Percentiles rank a stretch among this genome's conserved stretches.
These are phyloP conservation scores for Pachyrhizus erosus DNA, from an alignment of 306 rosid genomes.

Conservation along the genomic window DNA sequence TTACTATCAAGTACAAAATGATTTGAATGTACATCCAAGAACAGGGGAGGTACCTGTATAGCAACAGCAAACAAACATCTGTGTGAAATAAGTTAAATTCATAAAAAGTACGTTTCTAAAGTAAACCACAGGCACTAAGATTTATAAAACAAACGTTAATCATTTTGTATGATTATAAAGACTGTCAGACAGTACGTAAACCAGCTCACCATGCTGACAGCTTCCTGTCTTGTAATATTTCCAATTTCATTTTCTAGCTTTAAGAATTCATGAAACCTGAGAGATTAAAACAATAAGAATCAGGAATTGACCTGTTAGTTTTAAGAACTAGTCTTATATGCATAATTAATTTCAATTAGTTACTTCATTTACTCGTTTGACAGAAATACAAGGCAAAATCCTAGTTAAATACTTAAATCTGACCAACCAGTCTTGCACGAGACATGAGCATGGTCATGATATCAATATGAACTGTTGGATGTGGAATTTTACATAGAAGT, in stretches of 20 bases:
- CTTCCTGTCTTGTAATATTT: constrained; percentile 97
- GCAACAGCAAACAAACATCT: constrained; percentile 37
- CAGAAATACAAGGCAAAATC: constrained; percentile 7
- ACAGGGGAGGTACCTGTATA: constrained; percentile 87
- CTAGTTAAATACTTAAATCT: neutral
- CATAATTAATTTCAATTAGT: constrained; percentile 7
- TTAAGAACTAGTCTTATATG: neutral
- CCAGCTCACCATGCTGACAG: constrained; percentile 96
- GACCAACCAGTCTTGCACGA: constrained; percentile 16
- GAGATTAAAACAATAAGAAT: constrained; percentile 43
- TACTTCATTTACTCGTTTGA: neutral
- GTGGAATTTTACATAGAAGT: no score
- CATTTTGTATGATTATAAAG: constrained; percentile 1
- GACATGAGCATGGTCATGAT: neutral
- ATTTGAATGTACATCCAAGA: constrained; percentile 80
- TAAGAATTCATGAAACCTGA: constrained; percentile 94
- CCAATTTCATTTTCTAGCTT: constrained; percentile 98
- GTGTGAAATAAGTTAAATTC: constrained; percentile 21
- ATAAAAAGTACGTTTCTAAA: constrained; percentile 20
- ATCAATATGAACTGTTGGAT: neutral
- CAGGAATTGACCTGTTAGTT: constrained; percentile 30
- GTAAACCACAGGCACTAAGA: constrained; percentile 14
- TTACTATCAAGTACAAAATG: constrained; percentile 93
- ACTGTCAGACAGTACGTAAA: constrained; percentile 39
- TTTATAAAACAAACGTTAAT: neutral